Base-by-base conservation (phyloP, 306 rosid genomes). In the Macrotyloma uniflorum region DNA sequence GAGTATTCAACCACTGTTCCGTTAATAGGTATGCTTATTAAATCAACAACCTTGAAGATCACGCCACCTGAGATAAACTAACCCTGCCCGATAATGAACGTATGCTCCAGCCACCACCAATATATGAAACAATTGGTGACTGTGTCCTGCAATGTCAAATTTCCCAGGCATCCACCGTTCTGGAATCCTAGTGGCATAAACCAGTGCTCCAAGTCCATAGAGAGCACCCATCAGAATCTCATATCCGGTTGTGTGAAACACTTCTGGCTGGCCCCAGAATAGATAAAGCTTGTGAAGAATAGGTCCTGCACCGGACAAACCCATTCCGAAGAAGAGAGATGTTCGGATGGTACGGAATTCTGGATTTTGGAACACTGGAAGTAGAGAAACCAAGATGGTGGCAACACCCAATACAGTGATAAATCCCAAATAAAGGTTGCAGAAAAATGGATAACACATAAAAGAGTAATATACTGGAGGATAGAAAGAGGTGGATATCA, bases 121-220 rank as follows among this genome's bases (percentile, higher is more conserved):
- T 54, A 95, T 6, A 75, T 95, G 99, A 68, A 95, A 95, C 20
- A 93, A 81, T 61, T 95, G 98, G 88, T 95, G 99, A 83, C 99
- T 95, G 50, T 95, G 98, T 69, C 99, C 99, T 6, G 98, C 99
- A 84, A 95, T 84, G 88, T 95, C 99, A 0, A 93, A 95, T 66
- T 90, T 95, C 63, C 99, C 99, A 14, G 99, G 99, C 98, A 81
- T 90, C 99, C 99, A 95, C 64, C 99, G 83, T 79, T 95, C 98
- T 0, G 98, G 99, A 76, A 95, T 87, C 82, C 99, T 90, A 0
- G 94, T 89, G 68, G 99, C 99, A 78, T 95, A 95, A 72, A 95
- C 88, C 58, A 95, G 66, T 47, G 98, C 99, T 46, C 99, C 99
- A 24, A 85, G 23, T 47, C 94, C 99, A 59, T 95, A 95, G 14